Evolutionary conservation across 2,329 filamentous ascomycete genomes (phyloP).

Genomic region (Talaromyces rugulosus): DNA sequence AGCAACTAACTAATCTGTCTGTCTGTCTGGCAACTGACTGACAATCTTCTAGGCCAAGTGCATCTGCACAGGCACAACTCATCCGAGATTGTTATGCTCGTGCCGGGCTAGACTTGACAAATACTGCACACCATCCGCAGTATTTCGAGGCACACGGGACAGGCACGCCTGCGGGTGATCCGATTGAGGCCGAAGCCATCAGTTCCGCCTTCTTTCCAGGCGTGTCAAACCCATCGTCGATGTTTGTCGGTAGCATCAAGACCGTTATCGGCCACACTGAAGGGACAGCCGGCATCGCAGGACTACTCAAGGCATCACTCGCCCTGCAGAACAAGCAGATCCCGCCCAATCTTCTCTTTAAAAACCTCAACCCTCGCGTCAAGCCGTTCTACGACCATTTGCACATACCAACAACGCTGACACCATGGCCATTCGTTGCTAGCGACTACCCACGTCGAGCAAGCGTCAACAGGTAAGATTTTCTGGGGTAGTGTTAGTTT

Average conservation of each 20-base stretch:
- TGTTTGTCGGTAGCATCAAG: conserved; percentile 28
- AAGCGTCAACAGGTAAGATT: conserved; percentile 37
- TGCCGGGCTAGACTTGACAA: conserved; percentile 33
- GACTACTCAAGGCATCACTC: conserved; percentile 24
- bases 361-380: conserved; percentile 20
- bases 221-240: not conserved
- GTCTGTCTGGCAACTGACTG: no score
- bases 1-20: no score
- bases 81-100: conserved; percentile 36
- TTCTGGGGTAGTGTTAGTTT: no score
- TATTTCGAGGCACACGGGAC: conserved; percentile 47
- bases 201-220: conserved; percentile 20
- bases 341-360: conserved; percentile 23
- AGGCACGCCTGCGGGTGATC: conserved; percentile 33
- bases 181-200: conserved; percentile 25
- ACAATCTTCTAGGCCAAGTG: conserved; percentile 18
- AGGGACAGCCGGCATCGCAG: conserved; percentile 21
- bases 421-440: conserved; percentile 16
- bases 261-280: conserved; percentile 33
- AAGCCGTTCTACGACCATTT: conserved; percentile 21
- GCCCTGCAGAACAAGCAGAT: conserved; percentile 31
- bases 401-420: conserved; percentile 16
- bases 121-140: conserved; percentile 27
- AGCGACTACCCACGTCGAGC: conserved; percentile 14
- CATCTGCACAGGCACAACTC: conserved; percentile 34